Evolutionary conservation across 208 protist genomes (phyloP), one percentile per base, ranked within the genome.

Genomic region (Acanthamoeba healyi): DNA sequence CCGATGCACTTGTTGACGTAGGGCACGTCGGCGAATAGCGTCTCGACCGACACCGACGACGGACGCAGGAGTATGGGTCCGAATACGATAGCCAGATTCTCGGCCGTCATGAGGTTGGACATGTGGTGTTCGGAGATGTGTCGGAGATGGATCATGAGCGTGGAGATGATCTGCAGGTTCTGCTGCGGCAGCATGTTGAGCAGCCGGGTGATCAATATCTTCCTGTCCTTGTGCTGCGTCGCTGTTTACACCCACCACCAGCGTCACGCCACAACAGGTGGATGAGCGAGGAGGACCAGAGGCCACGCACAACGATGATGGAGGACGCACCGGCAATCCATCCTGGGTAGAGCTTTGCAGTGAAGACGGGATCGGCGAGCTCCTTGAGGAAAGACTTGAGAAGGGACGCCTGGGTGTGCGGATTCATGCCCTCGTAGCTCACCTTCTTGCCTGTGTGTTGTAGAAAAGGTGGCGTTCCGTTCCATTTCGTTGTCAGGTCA

Each of bases 11-110:
- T 93, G 87, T 93, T 93, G 58, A 93, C 87, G 34, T 79, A 79
- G 40, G 87, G 61, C 58, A 93, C 87, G 63, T 93, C 87, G 34
- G 87, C 87, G 10, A 93, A 40, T 1, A 93, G 40, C 15, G 87
- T 93, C 40, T 93, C 61, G 17, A 51, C 40, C 58, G 63, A 81
- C 7, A 70, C 63, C 44, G 63, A 70, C 42, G 32, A 44, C 36
- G 87, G 87, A 4, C 87, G 58, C 17, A 93, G 49, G 10, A 93
- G 63, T 1, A 93, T 79, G 63, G 87, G 87, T 6, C 87, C 87
- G 65, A 93, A 93, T 26, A 93, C 87, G 87, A 93, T 93, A 4
- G 87, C 87, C 42, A 93, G 40, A 29, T 93, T 93, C 40, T 93
- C 87, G 58, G 87, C 54, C 49, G 87, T 93, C 87, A 93, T 93